Percentiles rank a stretch among this genome's conserved stretches.
phyloP scores from a whole-genome alignment of 805 yeast genomes.

The Jamesozyma hellenica region DNA sequence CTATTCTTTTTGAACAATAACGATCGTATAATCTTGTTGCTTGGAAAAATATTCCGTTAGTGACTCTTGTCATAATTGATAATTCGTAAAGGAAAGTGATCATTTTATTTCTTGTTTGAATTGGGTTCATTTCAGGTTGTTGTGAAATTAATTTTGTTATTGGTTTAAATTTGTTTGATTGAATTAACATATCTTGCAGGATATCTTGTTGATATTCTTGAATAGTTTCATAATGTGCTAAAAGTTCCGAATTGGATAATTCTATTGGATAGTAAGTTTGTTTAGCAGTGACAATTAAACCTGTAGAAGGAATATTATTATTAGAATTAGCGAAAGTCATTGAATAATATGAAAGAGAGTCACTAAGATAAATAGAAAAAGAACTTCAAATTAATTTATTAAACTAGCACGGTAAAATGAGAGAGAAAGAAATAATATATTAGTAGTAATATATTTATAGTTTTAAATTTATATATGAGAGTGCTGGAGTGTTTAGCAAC shows the following conservation, averaged over 20 bases:
- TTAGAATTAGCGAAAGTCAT: too few relatives aligned
- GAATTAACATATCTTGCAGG: constrained; percentile 31
- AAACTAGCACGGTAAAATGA: too few relatives aligned
- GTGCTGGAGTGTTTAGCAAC: too few relatives aligned
- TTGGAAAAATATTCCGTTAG: constrained; percentile 58
- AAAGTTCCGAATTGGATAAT: constrained; percentile 41
- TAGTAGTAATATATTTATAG: too few relatives aligned
- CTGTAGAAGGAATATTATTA: too few relatives aligned
- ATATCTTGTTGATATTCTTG: constrained; percentile 47
- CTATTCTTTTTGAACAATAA: constrained; percentile 80
- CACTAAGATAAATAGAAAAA: too few relatives aligned
- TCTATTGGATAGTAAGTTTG: constrained; percentile 44
- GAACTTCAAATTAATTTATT: too few relatives aligned
- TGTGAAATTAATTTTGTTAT: constrained; percentile 58
- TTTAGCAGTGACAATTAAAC: constrained; percentile 32
- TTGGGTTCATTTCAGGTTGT: constrained; percentile 79
- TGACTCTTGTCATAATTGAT: constrained; percentile 50
- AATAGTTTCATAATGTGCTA: constrained; percentile 36
- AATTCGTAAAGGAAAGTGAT: constrained; percentile 74
- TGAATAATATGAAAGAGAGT: too few relatives aligned
- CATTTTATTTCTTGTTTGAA: constrained; percentile 55
- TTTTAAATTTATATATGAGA: too few relatives aligned
- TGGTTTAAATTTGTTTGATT: constrained; percentile 37
- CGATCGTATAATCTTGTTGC: constrained; percentile 76
- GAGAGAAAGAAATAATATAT: too few relatives aligned